A percentile compares a stretch with the other conserved stretches of the same genome.
Conservation (phyloP, 192 early-diverging fungal genomes). For the Neocallimastix lanati region DNA sequence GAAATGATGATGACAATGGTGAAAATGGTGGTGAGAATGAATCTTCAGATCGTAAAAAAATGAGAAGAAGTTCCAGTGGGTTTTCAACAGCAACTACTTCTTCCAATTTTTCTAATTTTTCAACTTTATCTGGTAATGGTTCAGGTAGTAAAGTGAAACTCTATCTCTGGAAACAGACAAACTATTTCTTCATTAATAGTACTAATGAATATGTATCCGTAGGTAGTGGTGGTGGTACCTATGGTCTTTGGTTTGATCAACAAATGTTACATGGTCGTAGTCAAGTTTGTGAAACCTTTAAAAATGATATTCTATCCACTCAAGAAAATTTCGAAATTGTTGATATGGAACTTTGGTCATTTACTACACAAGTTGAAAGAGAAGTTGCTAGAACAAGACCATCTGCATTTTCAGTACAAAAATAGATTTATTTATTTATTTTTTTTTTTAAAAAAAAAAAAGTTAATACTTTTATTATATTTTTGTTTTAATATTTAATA, state of each 20-base stretch:
- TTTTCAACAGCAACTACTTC: not conserved
- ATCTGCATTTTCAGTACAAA: not conserved
- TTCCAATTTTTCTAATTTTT: not conserved
- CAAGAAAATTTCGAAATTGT: not conserved
- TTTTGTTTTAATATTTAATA: too few relatives aligned
- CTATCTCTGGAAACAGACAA: not conserved
- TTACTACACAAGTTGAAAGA: not conserved
- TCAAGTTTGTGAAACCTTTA: not conserved
- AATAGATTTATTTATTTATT: not conserved
- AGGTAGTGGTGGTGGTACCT: not conserved
- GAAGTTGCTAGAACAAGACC: not conserved
- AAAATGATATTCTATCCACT: not conserved
- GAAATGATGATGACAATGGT: not conserved
- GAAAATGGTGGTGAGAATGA: not conserved
- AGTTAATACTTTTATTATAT: not conserved
- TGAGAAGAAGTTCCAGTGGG: not conserved
- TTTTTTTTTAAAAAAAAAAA: not conserved
- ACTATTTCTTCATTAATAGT: not conserved
- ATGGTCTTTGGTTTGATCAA: not conserved
- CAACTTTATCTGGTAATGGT: not conserved
- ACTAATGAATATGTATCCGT: not conserved
- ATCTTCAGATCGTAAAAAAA: not conserved
- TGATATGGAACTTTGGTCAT: not conserved
- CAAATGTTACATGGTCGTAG: not conserved
- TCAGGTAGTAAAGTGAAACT: not conserved